These are phyloP conservation scores for Helicostylum pulchrum DNA, from an alignment of 192 early-diverging fungal species.

Conservation along the genomic window DNA sequence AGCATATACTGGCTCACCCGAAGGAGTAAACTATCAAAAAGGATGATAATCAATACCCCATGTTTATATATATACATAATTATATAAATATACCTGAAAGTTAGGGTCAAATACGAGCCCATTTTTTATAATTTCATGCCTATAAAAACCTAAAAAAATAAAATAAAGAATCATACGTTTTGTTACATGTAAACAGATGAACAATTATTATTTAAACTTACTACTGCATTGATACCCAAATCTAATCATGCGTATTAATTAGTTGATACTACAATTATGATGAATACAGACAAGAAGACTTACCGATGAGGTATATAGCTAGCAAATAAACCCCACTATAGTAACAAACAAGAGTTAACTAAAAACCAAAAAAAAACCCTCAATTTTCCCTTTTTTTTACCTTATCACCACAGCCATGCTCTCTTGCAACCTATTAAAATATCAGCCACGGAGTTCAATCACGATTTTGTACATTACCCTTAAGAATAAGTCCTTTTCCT, in stretches of 20 bases:
- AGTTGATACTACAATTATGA: neutral
- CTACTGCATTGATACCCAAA: conserved; percentile 62
- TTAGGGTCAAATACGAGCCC: conserved; percentile 53
- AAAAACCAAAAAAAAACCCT: neutral
- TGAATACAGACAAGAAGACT: neutral
- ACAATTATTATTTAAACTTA: conserved; percentile 15
- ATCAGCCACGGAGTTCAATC: conserved; percentile 9
- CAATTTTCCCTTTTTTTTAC: conserved; percentile 5
- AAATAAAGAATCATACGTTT: neutral
- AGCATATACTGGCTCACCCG: conserved; percentile 24
- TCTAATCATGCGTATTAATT: conserved; percentile 16
- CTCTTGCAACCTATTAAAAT: conserved; percentile 33
- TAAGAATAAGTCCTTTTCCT: conserved; percentile 59
- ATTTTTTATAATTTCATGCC: conserved; percentile 44
- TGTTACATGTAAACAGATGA: too few relatives aligned
- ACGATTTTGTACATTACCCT: conserved; percentile 30
- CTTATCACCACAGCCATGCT: conserved; percentile 60
- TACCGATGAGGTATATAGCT: conserved; percentile 57
- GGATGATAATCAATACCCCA: neutral
- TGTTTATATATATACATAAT: neutral
- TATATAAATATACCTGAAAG: too few relatives aligned
- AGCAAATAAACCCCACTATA: conserved; percentile 55
- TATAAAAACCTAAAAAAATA: conserved; percentile 41
- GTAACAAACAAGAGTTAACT: neutral
- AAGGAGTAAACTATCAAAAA: conserved; percentile 22